phyloP scores from a whole-genome alignment of 23 red algal genomes.

The Gracilaria gracilis region DNA sequence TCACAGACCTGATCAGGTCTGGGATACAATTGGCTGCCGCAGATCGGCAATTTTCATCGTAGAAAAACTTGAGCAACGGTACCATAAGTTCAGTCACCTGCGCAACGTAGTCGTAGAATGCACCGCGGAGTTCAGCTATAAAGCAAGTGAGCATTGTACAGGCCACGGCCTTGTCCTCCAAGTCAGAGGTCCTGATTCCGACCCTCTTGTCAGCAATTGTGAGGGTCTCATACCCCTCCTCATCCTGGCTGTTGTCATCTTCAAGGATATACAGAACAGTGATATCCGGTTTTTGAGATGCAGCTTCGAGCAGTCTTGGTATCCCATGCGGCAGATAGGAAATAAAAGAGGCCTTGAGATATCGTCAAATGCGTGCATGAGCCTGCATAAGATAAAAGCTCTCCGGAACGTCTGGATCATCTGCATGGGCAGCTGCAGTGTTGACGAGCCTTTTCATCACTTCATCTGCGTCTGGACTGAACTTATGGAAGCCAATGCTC shows the following conservation, averaged over 20 bases:
- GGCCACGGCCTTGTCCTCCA: slow-evolving; percentile 96
- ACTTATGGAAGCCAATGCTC: slow-evolving; percentile 85
- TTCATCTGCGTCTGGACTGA: slow-evolving; percentile 84
- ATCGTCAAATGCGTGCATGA: slow-evolving; percentile 94
- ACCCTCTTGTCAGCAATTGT: slow-evolving; percentile 90
- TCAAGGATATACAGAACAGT: slow-evolving; percentile 67
- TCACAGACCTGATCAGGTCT: slow-evolving; percentile 82
- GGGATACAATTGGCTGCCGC: slow-evolving; percentile 87
- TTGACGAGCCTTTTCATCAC: slow-evolving; percentile 94
- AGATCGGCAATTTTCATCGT: slow-evolving; percentile 89
- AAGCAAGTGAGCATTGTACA: slow-evolving; percentile 94
- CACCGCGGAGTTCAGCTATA: slow-evolving; percentile 84
- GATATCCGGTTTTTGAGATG: slow-evolving; percentile 91
- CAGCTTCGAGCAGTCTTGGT: slow-evolving; percentile 85
- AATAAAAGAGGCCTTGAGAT: slow-evolving; percentile 82
- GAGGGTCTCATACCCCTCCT: slow-evolving; percentile 89
- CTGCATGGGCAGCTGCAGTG: slow-evolving; percentile 57
- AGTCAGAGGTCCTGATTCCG: slow-evolving; percentile 84
- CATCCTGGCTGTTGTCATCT: slow-evolving; percentile 76
- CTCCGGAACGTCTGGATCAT: slow-evolving; percentile 93
- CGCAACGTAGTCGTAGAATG: slow-evolving; percentile 87
- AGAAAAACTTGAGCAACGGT: slow-evolving; percentile 91
- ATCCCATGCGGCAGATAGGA: slow-evolving; percentile 96
- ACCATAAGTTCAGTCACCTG: slow-evolving; percentile 89
- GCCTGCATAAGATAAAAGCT: slow-evolving; percentile 98